Evolutionary conservation across 2,329 filamentous ascomycete species (phyloP).

Genomic region (Aspergillus tanneri): DNA sequence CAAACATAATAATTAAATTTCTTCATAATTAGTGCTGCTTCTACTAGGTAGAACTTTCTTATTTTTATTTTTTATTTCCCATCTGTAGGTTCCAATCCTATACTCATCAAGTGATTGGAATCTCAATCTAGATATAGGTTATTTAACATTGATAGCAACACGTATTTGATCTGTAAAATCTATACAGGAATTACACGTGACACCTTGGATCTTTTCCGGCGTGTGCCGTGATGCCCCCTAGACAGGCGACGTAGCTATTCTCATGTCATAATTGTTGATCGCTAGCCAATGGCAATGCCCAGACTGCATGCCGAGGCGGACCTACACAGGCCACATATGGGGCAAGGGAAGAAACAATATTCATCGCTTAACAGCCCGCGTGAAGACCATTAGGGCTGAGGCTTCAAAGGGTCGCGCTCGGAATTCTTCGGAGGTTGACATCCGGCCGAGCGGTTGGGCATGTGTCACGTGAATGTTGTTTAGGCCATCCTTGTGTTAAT

Average conservation of each 20-base stretch:
- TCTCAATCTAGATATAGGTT: too few relatives aligned
- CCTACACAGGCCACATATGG: too few relatives aligned
- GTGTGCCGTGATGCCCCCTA: constrained; percentile 17
- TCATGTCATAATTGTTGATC: not conserved
- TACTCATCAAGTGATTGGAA: too few relatives aligned
- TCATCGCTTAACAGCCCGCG: constrained; percentile 10
- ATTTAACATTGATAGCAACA: too few relatives aligned
- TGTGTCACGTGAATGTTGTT: too few relatives aligned
- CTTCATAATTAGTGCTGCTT: not conserved
- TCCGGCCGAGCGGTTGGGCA: not conserved
- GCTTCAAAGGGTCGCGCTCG: constrained; percentile 11
- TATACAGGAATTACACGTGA: too few relatives aligned
- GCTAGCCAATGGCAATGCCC: too few relatives aligned
- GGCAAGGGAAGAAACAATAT: not conserved
- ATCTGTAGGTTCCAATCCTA: too few relatives aligned
- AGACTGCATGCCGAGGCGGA: too few relatives aligned
- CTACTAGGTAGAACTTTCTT: constrained; percentile 7
- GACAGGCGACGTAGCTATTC: not conserved
- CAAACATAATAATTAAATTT: not conserved
- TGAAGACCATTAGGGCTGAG: constrained; percentile 18
- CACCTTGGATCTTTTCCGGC: constrained; percentile 17
- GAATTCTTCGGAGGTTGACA: constrained; percentile 22
- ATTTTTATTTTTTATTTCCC: constrained; percentile 5
- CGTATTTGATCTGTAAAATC: too few relatives aligned
- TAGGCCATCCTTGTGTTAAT: too few relatives aligned